A percentile compares a stretch with the other conserved stretches of the same genome.
phyloP scores from a whole-genome alignment of 2,329 filamentous ascomycete genomes.

The Xylaria sp. region DNA sequence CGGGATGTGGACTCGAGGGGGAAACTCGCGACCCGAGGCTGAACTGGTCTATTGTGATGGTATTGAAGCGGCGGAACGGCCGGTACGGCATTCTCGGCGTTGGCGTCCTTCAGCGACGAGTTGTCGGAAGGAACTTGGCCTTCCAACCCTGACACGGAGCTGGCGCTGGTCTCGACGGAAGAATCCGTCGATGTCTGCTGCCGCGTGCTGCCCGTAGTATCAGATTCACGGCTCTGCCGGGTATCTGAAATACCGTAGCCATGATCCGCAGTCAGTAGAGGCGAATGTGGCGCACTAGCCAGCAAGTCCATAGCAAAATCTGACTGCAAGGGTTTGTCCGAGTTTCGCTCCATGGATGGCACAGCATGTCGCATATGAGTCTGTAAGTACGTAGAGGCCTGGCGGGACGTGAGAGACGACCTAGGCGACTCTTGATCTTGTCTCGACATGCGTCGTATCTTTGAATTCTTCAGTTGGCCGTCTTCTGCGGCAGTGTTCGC shows the following conservation, averaged over 20 bases:
- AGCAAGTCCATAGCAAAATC: conserved; percentile 21
- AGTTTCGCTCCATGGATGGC: conserved; percentile 14
- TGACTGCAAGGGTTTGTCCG: conserved; percentile 20
- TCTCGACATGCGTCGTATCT: conserved; percentile 14
- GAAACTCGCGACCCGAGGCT: conserved; percentile 40
- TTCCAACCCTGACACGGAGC: conserved; percentile 48
- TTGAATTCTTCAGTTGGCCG: conserved; percentile 22
- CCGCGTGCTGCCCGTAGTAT: conserved; percentile 46
- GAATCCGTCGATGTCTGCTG: conserved; percentile 47
- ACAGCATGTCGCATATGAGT: conserved; percentile 17
- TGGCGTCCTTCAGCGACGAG: conserved; percentile 47
- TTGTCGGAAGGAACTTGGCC: conserved; percentile 37
- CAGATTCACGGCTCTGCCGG: conserved; percentile 50
- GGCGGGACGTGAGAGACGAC: conserved; percentile 35
- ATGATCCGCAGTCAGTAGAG: conserved; percentile 14
- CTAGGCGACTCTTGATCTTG: conserved; percentile 32
- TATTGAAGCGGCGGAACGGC: conserved; percentile 57
- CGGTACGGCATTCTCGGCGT: conserved; percentile 33
- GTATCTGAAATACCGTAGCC: conserved; percentile 28
- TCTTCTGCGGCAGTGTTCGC: conserved; percentile 27
- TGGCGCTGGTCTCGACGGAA: conserved; percentile 51
- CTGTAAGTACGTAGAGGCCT: conserved; percentile 27
- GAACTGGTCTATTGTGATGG: conserved; percentile 46
- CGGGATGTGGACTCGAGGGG: conserved; percentile 39
- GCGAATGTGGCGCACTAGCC: conserved; percentile 20